A percentile compares a stretch with the other conserved stretches of the same genome.
Conservation (phyloP, 257 asterid genomes). For the Solanum infundibuliforme region DNA sequence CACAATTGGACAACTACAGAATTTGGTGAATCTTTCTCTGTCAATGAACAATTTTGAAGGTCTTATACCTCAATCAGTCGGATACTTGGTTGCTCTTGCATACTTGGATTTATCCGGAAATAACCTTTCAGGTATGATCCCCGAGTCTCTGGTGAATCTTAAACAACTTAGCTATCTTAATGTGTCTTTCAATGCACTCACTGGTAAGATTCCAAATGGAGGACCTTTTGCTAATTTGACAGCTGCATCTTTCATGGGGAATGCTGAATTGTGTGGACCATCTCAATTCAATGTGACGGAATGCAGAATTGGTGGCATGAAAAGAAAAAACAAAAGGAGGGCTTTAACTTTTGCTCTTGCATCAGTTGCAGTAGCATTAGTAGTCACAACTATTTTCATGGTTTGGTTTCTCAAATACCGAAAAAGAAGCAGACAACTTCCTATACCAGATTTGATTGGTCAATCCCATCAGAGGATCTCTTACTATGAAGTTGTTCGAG, state of each 20-base stretch:
- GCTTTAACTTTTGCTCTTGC: neutral
- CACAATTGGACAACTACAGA: neutral
- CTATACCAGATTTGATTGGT: neutral
- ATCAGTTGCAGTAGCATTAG: neutral
- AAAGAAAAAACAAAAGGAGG: neutral
- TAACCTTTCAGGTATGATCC: neutral
- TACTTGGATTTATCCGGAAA: neutral
- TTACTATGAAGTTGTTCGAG: constrained; percentile 1
- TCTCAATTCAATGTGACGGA: neutral
- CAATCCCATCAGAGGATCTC: neutral
- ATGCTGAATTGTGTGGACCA: neutral
- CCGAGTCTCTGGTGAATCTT: neutral
- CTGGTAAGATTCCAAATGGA: constrained; percentile 1
- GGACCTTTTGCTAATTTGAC: constrained; percentile 1
- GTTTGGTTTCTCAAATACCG: neutral
- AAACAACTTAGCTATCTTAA: neutral
- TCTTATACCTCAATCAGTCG: constrained; percentile 3
- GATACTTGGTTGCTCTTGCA: neutral
- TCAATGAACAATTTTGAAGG: constrained; percentile 4
- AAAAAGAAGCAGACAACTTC: neutral
- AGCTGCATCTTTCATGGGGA: neutral
- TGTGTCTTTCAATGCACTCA: constrained; percentile 1
- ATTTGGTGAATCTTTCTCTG: neutral
- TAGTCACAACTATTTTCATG: neutral
- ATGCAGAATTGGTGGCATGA: neutral